phyloP scores from a whole-genome alignment of 2,329 filamentous ascomycete genomes.

The Alternaria gaisen region DNA sequence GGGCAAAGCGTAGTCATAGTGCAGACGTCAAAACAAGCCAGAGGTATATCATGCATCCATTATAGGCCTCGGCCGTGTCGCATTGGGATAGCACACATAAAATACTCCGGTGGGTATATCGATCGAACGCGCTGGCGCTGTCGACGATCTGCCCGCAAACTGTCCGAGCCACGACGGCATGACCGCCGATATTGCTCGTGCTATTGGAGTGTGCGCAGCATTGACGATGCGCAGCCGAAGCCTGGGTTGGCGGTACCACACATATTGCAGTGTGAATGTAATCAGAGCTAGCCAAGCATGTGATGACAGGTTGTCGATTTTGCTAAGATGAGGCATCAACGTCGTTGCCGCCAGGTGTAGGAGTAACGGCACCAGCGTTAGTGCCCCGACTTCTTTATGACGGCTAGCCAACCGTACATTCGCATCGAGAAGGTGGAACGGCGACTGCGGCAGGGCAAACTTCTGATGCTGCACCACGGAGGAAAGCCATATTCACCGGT shows the following conservation, averaged over 20 bases:
- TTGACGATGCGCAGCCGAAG: conserved; percentile 41
- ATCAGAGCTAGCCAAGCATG: conserved; percentile 5
- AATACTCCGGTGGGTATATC: conserved; percentile 49
- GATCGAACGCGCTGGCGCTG: conserved; percentile 42
- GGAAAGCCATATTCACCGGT: conserved; percentile 12
- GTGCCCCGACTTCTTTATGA: conserved; percentile 9
- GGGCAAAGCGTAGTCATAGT: conserved; percentile 28
- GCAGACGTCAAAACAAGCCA: conserved; percentile 35
- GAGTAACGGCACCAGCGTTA: conserved; percentile 11
- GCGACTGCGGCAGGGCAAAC: conserved; percentile 17
- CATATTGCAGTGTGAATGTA: conserved; percentile 16
- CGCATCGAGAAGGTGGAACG: conserved; percentile 20
- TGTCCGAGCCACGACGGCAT: conserved; percentile 39
- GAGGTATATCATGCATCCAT: conserved; percentile 31
- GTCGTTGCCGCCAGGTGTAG: not conserved
- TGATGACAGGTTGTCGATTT: not conserved
- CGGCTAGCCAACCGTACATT: conserved; percentile 11
- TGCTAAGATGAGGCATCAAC: conserved; percentile 1
- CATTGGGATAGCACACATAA: conserved; percentile 36
- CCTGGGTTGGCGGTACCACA: conserved; percentile 37
- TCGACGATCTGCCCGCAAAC: conserved; percentile 48
- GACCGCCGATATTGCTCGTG: conserved; percentile 37
- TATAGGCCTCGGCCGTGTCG: conserved; percentile 34
- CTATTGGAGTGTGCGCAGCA: conserved; percentile 24
- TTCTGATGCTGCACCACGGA: conserved; percentile 9